Evolutionary conservation across 257 asterid species (phyloP), one percentile per base, ranked within the genome.

Genomic region (Perilla frutescens): DNA sequence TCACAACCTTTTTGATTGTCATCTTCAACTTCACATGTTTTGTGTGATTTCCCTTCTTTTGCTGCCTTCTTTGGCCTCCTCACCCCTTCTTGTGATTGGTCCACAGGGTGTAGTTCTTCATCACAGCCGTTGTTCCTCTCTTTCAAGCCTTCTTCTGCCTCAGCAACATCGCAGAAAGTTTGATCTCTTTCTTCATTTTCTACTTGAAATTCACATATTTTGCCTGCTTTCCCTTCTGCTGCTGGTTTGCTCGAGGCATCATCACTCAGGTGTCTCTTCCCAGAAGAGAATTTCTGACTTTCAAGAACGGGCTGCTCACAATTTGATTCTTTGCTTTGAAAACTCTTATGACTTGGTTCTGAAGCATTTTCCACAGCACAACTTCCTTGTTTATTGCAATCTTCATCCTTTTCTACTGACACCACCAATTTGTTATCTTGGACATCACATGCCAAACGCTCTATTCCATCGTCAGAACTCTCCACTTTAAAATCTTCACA

Each of bases 401-500:
- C 55, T 51, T 11, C 7, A 50, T 20, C 37, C 37, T 34, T n/a
- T 6, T n/a, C 56, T 50, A 1, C 56, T 50, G 56, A 50, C 2
- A n/a, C 72, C 57, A 48, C 8, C 47, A 11, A 39, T 48, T 26
- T 41, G 64, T 34, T 37, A 8, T 79, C 43, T 14, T 32, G 49
- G 12, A 10, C 62, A 1, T 70, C 67, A 62, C 5, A 2, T 10
- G 56, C 32, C 20, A 29, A 5, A 34, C 56, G 40, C 64, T 72
- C 76, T 10, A 8, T 7, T 8, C 32, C 65, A 15, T 54, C 70
- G 20, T 36, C 29, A 71, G 61, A 47, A 56, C 41, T 48, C 6
- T 57, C 75, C 54, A 7, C 68, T 56, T 58, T 60, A 67, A 26
- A 53, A 71, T 71, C 62, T 26, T 14, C 67, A 70, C 59, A 72